Percentiles rank a stretch among this genome's conserved stretches.
These are phyloP conservation scores for Blastobotrys proliferans DNA, from an alignment of 1,139 yeast species.

Conservation along the genomic window DNA sequence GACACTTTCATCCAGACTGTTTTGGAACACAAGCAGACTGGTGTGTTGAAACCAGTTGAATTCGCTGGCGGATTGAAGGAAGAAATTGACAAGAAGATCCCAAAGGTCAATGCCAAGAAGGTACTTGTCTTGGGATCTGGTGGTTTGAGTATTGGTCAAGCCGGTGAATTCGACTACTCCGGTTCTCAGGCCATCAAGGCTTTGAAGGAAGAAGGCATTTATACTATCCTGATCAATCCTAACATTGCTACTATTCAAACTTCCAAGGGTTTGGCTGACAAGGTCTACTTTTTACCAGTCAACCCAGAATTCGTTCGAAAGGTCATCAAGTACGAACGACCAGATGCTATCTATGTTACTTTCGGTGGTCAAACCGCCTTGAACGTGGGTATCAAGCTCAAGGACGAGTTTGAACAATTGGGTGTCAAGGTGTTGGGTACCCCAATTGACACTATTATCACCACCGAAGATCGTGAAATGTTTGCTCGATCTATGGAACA, in stretches of 20 bases:
- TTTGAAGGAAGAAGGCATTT: conserved; percentile 93
- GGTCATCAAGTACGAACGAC: conserved; percentile 90
- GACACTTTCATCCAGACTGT: conserved; percentile 89
- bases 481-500: conserved; percentile 94
- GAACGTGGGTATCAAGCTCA: conserved; percentile 89
- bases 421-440: conserved; percentile 98
- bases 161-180: conserved; percentile 98
- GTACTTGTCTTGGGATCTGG: conserved; percentile 97
- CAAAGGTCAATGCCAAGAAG: conserved; percentile 81
- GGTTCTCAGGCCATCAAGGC: conserved; percentile 84
- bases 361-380: conserved; percentile 99
- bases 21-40: conserved; percentile 55
- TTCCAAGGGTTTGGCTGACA: conserved; percentile 95
- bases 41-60: conserved; percentile 62
- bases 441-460: conserved; percentile 89
- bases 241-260: conserved; percentile 99
- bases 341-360: conserved; percentile 95
- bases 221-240: conserved; percentile 92
- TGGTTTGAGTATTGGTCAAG: conserved; percentile 98
- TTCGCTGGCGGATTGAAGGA: conserved; percentile 87
- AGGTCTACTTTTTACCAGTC: conserved; percentile 95
- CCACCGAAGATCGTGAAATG: conserved; percentile 96
- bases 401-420: conserved; percentile 86
- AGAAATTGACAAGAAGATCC: conserved; percentile 61
- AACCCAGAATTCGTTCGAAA: conserved; percentile 94